phyloP scores from a whole-genome alignment of 2,329 filamentous ascomycete species.

The Leptodontidium sp. region DNA sequence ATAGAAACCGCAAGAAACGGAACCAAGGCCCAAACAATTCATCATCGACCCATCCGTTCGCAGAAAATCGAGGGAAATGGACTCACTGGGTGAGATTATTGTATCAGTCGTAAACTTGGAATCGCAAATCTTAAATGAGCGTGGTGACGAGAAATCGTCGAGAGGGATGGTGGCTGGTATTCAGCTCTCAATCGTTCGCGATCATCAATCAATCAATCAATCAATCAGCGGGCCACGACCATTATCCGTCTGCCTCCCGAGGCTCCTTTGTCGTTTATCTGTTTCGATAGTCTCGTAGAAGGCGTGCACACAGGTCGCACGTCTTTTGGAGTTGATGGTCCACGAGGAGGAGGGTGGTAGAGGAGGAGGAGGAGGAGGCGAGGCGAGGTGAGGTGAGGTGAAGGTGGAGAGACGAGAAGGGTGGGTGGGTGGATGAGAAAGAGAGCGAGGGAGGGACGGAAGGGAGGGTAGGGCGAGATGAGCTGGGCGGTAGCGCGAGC shows the following conservation, averaged over 20 bases:
- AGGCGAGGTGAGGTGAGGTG: not conserved
- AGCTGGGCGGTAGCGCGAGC: constrained; percentile 16
- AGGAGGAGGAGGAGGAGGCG: constrained; percentile 2
- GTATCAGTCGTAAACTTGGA: constrained; percentile 38
- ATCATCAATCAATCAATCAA: constrained; percentile 40
- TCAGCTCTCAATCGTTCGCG: constrained; percentile 39
- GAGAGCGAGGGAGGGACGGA: not conserved
- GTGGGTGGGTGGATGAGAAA: constrained; percentile 9
- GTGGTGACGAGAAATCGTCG: constrained; percentile 49
- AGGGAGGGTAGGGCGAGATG: not conserved
- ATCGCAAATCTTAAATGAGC: constrained; percentile 46
- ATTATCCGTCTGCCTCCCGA: constrained; percentile 47
- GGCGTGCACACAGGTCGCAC: constrained; percentile 23
- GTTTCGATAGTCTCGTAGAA: constrained; percentile 17
- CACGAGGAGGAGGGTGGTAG: constrained; percentile 2
- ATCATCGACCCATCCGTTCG: not conserved
- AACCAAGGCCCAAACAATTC: constrained; percentile 13
- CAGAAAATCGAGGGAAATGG: constrained; percentile 33
- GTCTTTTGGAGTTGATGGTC: constrained; percentile 21
- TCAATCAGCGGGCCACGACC: constrained; percentile 43
- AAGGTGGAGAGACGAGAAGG: not conserved
- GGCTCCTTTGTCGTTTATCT: constrained; percentile 34
- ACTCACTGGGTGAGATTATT: constrained; percentile 46
- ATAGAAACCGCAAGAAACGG: constrained; percentile 23
- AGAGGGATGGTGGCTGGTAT: constrained; percentile 34